Conservation (phyloP, 2,329 filamentous ascomycete genomes). For the Alternaria hordeiaustralica region DNA sequence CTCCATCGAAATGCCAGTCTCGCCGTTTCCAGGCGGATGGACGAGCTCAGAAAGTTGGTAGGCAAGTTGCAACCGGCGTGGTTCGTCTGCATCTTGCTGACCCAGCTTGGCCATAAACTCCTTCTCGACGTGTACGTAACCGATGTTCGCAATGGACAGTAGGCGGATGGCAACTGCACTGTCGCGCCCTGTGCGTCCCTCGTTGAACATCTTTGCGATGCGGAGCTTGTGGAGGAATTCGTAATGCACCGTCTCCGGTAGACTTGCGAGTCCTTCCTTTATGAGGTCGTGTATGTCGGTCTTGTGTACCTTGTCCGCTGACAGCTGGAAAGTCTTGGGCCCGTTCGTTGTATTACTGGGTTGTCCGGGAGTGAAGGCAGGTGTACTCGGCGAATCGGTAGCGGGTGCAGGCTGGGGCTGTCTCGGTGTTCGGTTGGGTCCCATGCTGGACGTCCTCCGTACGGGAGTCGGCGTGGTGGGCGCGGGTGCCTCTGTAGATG, state of each 20-base stretch:
- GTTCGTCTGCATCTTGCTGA: slow-evolving; percentile 87
- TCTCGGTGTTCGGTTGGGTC: slow-evolving; percentile 59
- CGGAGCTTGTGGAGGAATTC: slow-evolving; percentile 85
- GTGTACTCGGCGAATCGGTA: slow-evolving; percentile 60
- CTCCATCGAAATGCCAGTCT: slow-evolving; percentile 71
- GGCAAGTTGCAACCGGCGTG: slow-evolving; percentile 83
- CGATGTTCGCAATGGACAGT: slow-evolving; percentile 86
- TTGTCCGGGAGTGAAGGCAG: slow-evolving; percentile 47
- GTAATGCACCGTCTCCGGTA: slow-evolving; percentile 78
- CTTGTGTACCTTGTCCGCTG: slow-evolving; percentile 55
- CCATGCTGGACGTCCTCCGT: slow-evolving; percentile 66
- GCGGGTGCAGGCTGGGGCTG: slow-evolving; percentile 51
- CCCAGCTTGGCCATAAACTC: slow-evolving; percentile 87
- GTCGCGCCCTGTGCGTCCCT: slow-evolving; percentile 70
- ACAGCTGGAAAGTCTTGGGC: slow-evolving; percentile 64
- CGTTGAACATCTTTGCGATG: slow-evolving; percentile 78
- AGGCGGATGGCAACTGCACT: slow-evolving; percentile 81
- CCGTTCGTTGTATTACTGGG: slow-evolving; percentile 34
- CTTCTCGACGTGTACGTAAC: slow-evolving; percentile 83
- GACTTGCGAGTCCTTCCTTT: slow-evolving; percentile 56
- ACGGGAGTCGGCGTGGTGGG: slow-evolving; percentile 78
- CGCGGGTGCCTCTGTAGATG: slow-evolving; percentile 57
- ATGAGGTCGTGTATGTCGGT: slow-evolving; percentile 53
- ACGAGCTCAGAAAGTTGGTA: slow-evolving; percentile 93
- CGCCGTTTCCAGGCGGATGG: slow-evolving; percentile 76